Evolutionary conservation across 306 rosid genomes (phyloP).

Genomic region (Citrullus mucosospermus): DNA sequence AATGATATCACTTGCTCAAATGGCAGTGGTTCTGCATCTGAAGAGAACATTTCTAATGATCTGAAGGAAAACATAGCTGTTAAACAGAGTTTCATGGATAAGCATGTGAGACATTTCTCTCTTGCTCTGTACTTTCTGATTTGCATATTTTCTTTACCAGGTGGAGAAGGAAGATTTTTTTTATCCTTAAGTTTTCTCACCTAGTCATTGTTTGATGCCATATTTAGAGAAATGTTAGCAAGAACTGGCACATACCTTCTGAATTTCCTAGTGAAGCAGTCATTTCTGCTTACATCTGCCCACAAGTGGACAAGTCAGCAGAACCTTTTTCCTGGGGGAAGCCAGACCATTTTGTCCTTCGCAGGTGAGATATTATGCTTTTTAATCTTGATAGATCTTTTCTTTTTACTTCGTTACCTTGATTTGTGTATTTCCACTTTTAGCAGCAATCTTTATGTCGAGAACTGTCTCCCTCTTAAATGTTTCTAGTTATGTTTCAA

Average conservation of each 20-base stretch:
- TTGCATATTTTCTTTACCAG: constrained; percentile 7
- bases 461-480: background rate
- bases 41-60: constrained; percentile 20
- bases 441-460: background rate
- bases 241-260: constrained; percentile 90
- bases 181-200: background rate
- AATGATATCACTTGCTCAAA: constrained; percentile 10
- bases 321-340: constrained; percentile 86
- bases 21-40: constrained; percentile 16
- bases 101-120: constrained; percentile 45
- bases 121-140: background rate
- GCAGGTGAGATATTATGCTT: constrained; percentile 48
- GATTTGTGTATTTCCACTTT: background rate
- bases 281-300: constrained; percentile 59
- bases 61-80: constrained; percentile 30
- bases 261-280: constrained; percentile 86
- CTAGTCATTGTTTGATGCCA: background rate
- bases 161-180: background rate
- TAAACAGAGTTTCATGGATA: constrained; percentile 53
- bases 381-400: background rate
- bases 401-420: background rate
- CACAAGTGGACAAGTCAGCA: constrained; percentile 83
- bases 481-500: background rate
- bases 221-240: constrained; percentile 89
- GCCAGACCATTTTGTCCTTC: constrained; percentile 92